Percentiles rank a stretch among this genome's conserved stretches.
phyloP scores from a whole-genome alignment of 768 basidiomycete species.

The Gloeopeniophorella convolvens region DNA sequence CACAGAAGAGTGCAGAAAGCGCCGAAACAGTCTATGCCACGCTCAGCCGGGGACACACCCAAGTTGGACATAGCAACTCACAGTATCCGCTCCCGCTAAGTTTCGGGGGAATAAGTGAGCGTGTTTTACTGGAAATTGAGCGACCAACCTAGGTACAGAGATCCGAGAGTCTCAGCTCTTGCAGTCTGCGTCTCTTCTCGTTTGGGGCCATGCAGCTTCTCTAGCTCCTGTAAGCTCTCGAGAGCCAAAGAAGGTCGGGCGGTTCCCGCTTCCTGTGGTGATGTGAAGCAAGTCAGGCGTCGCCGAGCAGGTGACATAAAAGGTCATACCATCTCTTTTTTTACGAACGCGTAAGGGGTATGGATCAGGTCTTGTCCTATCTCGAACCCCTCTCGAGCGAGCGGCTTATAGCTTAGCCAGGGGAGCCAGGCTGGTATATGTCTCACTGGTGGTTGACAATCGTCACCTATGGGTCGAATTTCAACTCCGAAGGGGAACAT shows the following conservation, averaged over 20 bases:
- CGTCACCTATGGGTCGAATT: no score
- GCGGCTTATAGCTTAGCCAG: slow-evolving; percentile 8
- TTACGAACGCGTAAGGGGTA: slow-evolving; percentile 1
- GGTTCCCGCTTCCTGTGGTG: not conserved
- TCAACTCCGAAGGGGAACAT: no score
- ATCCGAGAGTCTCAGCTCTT: not conserved
- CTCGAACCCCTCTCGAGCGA: not conserved
- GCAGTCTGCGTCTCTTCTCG: not conserved
- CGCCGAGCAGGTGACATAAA: no score
- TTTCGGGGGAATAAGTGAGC: not conserved
- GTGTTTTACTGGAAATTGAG: not conserved
- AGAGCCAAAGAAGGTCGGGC: slow-evolving; percentile 3
- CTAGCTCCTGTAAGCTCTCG: not conserved
- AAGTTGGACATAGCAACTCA: not conserved
- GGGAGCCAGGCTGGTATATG: slow-evolving; percentile 7
- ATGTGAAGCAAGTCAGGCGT: not conserved
- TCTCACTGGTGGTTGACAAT: no score
- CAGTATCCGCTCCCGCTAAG: slow-evolving; percentile 8
- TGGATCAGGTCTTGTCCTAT: not conserved
- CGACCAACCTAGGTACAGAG: slow-evolving; percentile 3
- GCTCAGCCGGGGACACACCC: not conserved
- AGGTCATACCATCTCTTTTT: slow-evolving; percentile 1
- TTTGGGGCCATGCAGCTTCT: not conserved
- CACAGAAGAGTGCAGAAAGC: slow-evolving; percentile 24
- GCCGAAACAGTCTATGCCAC: slow-evolving; percentile 19